Percentiles rank a stretch among this genome's conserved stretches.
Conservation (phyloP, 768 basidiomycete genomes). For the Suillus sp. region DNA sequence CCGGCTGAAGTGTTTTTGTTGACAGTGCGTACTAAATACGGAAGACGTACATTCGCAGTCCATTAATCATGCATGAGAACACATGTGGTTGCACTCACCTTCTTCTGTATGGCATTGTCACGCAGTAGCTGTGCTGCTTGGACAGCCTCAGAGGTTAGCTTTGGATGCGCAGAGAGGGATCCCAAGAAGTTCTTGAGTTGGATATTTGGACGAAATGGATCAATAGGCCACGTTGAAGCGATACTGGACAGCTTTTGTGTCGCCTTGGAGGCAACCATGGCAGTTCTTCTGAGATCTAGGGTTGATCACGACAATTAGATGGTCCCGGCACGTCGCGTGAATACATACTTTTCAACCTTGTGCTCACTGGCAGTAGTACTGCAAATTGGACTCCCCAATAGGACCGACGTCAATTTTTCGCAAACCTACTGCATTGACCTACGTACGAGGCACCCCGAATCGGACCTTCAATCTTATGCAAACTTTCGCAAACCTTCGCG, state of each 20-base stretch:
- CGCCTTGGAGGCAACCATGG: conserved; percentile 39
- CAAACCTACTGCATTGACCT: neutral
- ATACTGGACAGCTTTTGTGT: conserved; percentile 54
- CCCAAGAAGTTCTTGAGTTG: conserved; percentile 68
- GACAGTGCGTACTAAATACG: conserved; percentile 64
- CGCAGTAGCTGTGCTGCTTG: conserved; percentile 57
- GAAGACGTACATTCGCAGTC: conserved; percentile 21
- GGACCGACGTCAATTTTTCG: conserved; percentile 1
- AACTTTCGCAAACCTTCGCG: conserved; percentile 8
- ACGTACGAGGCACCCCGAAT: neutral
- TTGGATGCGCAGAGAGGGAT: conserved; percentile 69
- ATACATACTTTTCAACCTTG: neutral
- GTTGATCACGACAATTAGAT: neutral
- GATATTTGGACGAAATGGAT: conserved; percentile 77
- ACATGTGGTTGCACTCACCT: conserved; percentile 41
- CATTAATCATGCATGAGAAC: conserved; percentile 11
- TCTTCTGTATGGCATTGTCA: conserved; percentile 57
- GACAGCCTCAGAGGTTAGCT: conserved; percentile 62
- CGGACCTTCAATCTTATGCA: conserved; percentile 8
- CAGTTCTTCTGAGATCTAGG: conserved; percentile 14
- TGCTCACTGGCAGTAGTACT: neutral
- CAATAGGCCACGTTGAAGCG: conserved; percentile 64
- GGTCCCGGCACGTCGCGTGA: neutral
- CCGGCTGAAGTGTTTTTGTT: conserved; percentile 62
- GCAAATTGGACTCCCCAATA: neutral